Evolutionary conservation across 768 basidiomycete genomes (phyloP), one percentile per base, ranked within the genome.

Genomic region (Tubosaeta brunneosetosa): DNA sequence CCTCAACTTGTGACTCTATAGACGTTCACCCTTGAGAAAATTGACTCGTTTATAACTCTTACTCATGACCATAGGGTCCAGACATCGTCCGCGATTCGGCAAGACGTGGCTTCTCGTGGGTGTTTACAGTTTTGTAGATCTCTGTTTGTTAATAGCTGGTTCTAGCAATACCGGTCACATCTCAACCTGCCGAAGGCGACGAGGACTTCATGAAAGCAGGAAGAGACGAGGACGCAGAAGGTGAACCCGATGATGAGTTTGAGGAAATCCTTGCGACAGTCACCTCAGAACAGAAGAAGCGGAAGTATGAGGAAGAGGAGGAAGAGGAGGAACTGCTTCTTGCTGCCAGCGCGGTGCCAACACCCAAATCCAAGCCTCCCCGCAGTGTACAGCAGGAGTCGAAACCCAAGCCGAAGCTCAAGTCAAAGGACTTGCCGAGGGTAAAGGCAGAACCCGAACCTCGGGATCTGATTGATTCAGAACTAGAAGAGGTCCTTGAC

Each of bases 11-110:
- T 37, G 31, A 38, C n/a, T 34, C 56, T 50, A 10, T 59, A 90
- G 87, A 78, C 76, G 48, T 86, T 83, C 60, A 85, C 82, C 10
- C 71, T 90, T 17, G 88, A 91, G 72, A 88, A 88, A 64, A 67
- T 91, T 4, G 88, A 90, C 49, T 82, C 86, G 4, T 77, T 72
- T 51, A 71, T 88, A 29, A 71, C 61, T n/a, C 71, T 89, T 7
- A 75, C 66, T 22, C 80, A 78, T 59, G 79, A 81, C 44, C 71
- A 76, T 41, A 82, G 78, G 59, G 59, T 64, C 49, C 55, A 66
- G 60, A 22, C 69, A 53, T 48, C 65, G 55, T 67, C 55, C 22
- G 36, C 56, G 27, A 41, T 51, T 31, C 52, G 42, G 37, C 54
- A 47, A 14, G 61, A 63, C 27, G 48, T 45, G 13, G 55, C 54